A percentile compares a stretch with the other conserved stretches of the same genome.
Conservation (phyloP, 2,329 filamentous ascomycete species). For the Phialophora tarda region DNA sequence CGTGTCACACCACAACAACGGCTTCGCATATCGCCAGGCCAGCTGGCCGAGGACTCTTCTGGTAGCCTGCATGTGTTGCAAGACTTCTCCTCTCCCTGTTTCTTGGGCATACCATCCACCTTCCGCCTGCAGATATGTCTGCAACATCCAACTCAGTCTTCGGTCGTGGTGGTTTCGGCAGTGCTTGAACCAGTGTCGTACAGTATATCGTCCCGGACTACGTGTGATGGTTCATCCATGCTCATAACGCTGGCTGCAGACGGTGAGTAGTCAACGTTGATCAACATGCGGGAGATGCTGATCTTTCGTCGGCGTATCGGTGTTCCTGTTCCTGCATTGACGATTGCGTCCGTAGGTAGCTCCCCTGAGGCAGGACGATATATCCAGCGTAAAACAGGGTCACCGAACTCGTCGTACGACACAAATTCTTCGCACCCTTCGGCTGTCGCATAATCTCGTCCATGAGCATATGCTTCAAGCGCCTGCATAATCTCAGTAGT, state of each 20-base stretch:
- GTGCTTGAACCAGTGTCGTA: constrained; percentile 24
- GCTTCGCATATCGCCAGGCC: not conserved
- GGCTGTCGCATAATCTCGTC: constrained; percentile 21
- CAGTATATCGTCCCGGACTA: not conserved
- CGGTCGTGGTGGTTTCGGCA: constrained; percentile 15
- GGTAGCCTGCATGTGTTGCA: not conserved
- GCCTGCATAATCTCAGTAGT: not conserved
- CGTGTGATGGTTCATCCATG: constrained; percentile 15
- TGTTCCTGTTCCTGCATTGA: constrained; percentile 3
- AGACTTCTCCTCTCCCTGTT: not conserved
- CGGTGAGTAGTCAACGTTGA: constrained; percentile 31
- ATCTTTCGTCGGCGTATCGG: constrained; percentile 29
- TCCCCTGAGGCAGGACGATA: constrained; percentile 5
- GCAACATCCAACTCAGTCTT: constrained; percentile 14
- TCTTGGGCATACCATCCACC: not conserved
- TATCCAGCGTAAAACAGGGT: constrained; percentile 21
- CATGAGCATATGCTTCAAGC: constrained; percentile 19
- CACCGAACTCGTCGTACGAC: constrained; percentile 18
- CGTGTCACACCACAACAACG: not conserved
- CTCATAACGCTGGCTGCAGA: constrained; percentile 21
- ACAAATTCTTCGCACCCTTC: constrained; percentile 18
- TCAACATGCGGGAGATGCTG: constrained; percentile 33
- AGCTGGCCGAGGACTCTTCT: not conserved
- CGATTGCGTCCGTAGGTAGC: not conserved
- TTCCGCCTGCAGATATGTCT: not conserved